Percentiles rank a stretch among this genome's conserved stretches.
Evolutionary conservation across 345 rosid genomes (phyloP).

Genomic region (Theobroma cacao): DNA sequence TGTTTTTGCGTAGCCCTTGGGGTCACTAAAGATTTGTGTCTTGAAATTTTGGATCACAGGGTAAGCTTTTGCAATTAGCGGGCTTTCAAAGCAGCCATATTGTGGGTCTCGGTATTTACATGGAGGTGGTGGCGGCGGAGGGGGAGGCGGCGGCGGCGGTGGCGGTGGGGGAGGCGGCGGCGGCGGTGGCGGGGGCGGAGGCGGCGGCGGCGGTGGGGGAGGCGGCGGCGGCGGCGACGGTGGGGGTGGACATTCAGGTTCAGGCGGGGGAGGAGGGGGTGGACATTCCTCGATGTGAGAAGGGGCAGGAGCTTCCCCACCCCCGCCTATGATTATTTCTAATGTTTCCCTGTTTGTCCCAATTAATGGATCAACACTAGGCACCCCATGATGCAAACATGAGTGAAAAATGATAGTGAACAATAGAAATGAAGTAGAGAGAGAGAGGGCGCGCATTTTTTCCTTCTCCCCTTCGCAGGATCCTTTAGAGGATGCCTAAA

Average conservation of each 20-base stretch:
- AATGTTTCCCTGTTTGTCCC: conserved; percentile 18
- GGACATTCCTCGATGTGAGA: background rate
- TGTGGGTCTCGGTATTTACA: background rate
- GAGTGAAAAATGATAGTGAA: conserved; percentile 7
- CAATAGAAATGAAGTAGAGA: background rate
- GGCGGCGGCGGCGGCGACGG: conserved; percentile 10
- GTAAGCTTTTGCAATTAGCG: conserved; percentile 6
- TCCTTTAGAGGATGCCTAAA: background rate
- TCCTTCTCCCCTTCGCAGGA: background rate
- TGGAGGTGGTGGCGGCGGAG: background rate
- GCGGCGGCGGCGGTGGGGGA: conserved; percentile 3
- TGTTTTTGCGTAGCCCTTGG: background rate
- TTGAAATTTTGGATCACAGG: conserved; percentile 27
- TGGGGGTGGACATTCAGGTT: conserved; percentile 3
- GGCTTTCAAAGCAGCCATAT: background rate
- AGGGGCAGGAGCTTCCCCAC: conserved; percentile 19
- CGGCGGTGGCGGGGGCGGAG: background rate
- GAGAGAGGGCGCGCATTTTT: conserved; percentile 21
- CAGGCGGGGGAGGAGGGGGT: background rate
- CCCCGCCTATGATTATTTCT: conserved; percentile 28
- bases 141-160: conserved; percentile 15
- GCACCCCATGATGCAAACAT: background rate
- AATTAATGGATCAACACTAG: background rate
- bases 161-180: background rate
- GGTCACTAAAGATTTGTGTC: conserved; percentile 1